A percentile compares a stretch with the other conserved stretches of the same genome.
Evolutionary conservation across 768 basidiomycete genomes (phyloP).

Genomic region (Amanita pseudoporphyria): DNA sequence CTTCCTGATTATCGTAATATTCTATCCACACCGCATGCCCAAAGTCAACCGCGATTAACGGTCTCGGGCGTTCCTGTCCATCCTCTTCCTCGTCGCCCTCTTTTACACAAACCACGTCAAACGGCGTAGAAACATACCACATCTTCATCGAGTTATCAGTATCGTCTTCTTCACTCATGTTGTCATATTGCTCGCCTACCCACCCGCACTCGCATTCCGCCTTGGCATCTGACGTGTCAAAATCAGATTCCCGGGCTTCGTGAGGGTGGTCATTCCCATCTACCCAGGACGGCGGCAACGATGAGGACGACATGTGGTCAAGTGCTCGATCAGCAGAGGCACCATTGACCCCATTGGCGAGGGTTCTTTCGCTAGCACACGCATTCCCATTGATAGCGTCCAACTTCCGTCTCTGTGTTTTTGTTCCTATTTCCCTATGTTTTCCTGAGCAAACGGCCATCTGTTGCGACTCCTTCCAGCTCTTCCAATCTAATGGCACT

Average conservation of each 20-base stretch:
- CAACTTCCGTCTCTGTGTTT: not conserved
- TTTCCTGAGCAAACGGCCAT: not conserved
- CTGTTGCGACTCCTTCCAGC: conserved; percentile 17
- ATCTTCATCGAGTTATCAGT: conserved; percentile 34
- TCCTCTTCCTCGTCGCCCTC: conserved; percentile 37
- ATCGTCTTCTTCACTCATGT: conserved; percentile 6
- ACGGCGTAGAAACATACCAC: conserved; percentile 64
- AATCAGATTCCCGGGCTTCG: not conserved
- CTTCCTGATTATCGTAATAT: conserved; percentile 22
- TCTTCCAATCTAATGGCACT: conserved; percentile 41
- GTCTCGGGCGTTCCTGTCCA: conserved; percentile 44
- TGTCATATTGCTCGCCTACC: conserved; percentile 6
- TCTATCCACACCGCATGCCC: conserved; percentile 84
- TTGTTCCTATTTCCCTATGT: not conserved
- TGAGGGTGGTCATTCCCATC: not conserved
- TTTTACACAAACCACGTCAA: conserved; percentile 60
- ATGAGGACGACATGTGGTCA: conserved; percentile 3
- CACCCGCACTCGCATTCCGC: conserved; percentile 6
- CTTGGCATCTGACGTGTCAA: not conserved
- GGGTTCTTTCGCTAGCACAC: not conserved
- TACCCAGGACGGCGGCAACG: not conserved
- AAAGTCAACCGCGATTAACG: conserved; percentile 78
- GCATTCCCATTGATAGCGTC: not conserved
- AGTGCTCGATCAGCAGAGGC: not conserved
- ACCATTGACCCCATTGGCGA: not conserved